phyloP scores from a whole-genome alignment of 2,329 filamentous ascomycete genomes.

The Diplodia scrobiculata region DNA sequence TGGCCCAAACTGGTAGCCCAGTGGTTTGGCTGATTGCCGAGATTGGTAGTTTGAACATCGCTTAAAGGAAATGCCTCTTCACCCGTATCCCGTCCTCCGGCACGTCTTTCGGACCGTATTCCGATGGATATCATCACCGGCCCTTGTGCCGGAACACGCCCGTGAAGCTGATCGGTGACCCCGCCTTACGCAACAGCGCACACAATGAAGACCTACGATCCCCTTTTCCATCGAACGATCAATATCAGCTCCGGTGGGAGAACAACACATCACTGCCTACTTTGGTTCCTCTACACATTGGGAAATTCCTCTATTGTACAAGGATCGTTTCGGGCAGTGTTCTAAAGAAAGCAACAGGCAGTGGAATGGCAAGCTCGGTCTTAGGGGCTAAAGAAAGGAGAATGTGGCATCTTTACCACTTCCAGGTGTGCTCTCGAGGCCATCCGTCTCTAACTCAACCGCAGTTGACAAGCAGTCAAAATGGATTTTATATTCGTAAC shows the following conservation, averaged over 20 bases:
- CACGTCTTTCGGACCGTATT: neutral
- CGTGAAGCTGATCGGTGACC: neutral
- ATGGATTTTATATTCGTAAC: neutral
- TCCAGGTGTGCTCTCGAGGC: neutral
- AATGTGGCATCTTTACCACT: neutral
- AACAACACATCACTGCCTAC: neutral
- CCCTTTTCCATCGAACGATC: neutral
- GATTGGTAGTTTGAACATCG: constrained; percentile 9
- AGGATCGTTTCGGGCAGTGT: neutral
- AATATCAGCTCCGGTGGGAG: neutral
- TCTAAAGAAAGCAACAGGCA: neutral
- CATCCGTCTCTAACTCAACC: neutral
- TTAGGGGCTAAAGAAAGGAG: neutral
- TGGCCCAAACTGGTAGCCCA: neutral
- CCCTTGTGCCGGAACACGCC: constrained; percentile 2
- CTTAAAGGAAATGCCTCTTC: constrained; percentile 11
- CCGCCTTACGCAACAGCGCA: neutral
- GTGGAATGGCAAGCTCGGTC: neutral
- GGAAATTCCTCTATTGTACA: neutral
- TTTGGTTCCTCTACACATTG: neutral
- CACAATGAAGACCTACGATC: neutral
- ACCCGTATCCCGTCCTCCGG: neutral
- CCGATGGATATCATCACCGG: neutral
- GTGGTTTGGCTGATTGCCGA: constrained; percentile 5
- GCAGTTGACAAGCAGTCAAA: neutral